Base-by-base conservation (phyloP, 768 basidiomycete genomes). In the Tulasnella sp. region DNA sequence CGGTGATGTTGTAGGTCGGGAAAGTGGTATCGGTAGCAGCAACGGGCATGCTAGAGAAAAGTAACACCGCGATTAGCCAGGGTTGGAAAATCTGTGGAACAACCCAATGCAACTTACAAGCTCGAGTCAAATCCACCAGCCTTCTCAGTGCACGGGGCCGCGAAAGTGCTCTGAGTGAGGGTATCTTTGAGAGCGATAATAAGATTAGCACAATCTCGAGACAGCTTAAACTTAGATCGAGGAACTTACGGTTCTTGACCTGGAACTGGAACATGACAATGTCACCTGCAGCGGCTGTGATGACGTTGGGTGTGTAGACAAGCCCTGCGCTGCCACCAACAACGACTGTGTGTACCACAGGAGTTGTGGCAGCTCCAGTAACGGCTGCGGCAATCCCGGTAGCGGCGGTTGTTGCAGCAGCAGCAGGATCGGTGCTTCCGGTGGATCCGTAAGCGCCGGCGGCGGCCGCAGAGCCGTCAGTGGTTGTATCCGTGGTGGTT, bases 1-100 rank as follows among this genome's bases (percentile, higher is more conserved):
- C 77, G 41, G 77, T 79, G 42, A 38, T 41, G 79, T 30, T 44
- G 61, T 43, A 61, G 29, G 42, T 43, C 45, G 61, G 61, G 30
- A 61, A 43, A 1, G 27, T 29, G 13, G 68, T 63, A 43, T 77
- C 78, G 2, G 70, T 70, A 64, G 69, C 69, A 53, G 69, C 69
- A 32, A 83, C 80, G 55, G 73, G 69, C 65, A 71, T 69, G 70
- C 70, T 70, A 51, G 23, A 41, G 3, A 58, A 15, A 21, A 26
- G 15, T 4, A 26, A 17, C 4, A 48, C 23, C 11, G 8, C 21
- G 27, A 30, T n/a, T n/a, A n/a, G n/a, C n/a, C n/a, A n/a, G n/a
- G n/a, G n/a, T n/a, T n/a, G n/a, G n/a, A n/a, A n/a, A n/a, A n/a
- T n/a, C n/a, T n/a, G n/a, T n/a, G n/a, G 7, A 13, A 41, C 43